Conservation (phyloP, 768 basidiomycete species). For the Chalciporus sphaerocephalus region DNA sequence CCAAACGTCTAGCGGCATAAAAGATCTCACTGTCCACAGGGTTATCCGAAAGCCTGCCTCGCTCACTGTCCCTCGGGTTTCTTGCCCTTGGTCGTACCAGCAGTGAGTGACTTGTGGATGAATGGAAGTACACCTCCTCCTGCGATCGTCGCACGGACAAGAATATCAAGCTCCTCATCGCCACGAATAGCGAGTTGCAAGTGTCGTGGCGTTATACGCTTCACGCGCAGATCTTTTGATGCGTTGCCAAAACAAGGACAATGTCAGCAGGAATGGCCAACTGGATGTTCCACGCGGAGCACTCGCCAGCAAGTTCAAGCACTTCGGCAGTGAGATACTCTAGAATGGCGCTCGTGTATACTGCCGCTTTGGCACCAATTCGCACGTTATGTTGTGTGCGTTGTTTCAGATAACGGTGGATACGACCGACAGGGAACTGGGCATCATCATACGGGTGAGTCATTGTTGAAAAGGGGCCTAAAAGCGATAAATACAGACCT, state of each 20-base stretch:
- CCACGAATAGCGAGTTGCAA: slow-evolving; percentile 94
- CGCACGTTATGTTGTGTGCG: slow-evolving; percentile 91
- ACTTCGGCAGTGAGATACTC: slow-evolving; percentile 98
- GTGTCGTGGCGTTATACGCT: slow-evolving; percentile 95
- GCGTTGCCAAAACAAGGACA: slow-evolving; percentile 66
- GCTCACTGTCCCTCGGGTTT: slow-evolving; percentile 39
- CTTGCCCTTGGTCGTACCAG: slow-evolving; percentile 41
- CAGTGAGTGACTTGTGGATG: slow-evolving; percentile 80
- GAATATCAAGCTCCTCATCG: slow-evolving; percentile 94
- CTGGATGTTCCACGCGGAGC: not conserved
- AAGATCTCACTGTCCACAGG: not conserved
- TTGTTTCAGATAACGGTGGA: slow-evolving; percentile 91
- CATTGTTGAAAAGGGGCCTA: not conserved
- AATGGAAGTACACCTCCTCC: slow-evolving; percentile 85
- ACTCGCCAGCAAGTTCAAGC: slow-evolving; percentile 86
- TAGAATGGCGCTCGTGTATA: slow-evolving; percentile 92
- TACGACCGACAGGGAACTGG: slow-evolving; percentile 96
- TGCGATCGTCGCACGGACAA: slow-evolving; percentile 92
- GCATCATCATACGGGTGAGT: not conserved
- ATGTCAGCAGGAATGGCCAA: not conserved
- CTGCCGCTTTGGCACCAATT: slow-evolving; percentile 96
- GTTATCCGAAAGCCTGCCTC: not conserved
- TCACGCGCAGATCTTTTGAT: slow-evolving; percentile 94
- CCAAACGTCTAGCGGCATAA: slow-evolving; percentile 1
- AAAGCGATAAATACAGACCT: slow-evolving; percentile 48